A percentile compares a stretch with the other conserved stretches of the same genome.
These are phyloP conservation scores for Aspergillus coremiiformis DNA, from an alignment of 495 filamentous ascomycete species.

Conservation along the genomic window DNA sequence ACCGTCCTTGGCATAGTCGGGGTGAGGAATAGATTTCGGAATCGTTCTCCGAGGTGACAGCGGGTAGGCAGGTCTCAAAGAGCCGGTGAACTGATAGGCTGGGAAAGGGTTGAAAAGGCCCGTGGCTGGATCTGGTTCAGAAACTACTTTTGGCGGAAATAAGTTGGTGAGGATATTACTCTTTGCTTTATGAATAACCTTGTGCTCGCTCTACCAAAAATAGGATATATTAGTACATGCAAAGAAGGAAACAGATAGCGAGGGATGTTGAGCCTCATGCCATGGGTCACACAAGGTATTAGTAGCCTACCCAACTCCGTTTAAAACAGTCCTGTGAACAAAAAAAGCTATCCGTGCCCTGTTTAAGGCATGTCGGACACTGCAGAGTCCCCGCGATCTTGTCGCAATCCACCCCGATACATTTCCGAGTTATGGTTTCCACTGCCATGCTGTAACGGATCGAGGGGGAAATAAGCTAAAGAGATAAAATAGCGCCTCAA, in stretches of 20 bases:
- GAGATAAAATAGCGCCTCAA: not conserved
- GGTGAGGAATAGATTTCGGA: conserved; percentile 72
- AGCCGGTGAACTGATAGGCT: conserved; percentile 69
- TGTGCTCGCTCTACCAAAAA: conserved; percentile 82
- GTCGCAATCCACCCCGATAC: conserved; percentile 69
- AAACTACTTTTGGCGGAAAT: conserved; percentile 65
- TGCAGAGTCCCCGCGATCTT: conserved; percentile 80
- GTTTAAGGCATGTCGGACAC: conserved; percentile 89
- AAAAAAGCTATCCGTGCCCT: conserved; percentile 88
- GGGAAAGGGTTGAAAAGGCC: conserved; percentile 89
- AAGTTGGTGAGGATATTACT: conserved; percentile 68
- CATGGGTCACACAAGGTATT: conserved; percentile 21
- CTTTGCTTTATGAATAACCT: conserved; percentile 72
- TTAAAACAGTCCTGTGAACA: conserved; percentile 99
- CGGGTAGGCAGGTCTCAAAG: conserved; percentile 82
- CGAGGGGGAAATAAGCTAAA: not conserved
- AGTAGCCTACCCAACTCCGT: conserved; percentile 87
- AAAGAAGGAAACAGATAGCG: not conserved
- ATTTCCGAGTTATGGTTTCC: conserved; percentile 53
- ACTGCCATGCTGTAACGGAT: conserved; percentile 8
- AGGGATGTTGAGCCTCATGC: conserved; percentile 21
- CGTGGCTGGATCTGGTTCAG: conserved; percentile 84
- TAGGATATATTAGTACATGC: conserved; percentile 10
- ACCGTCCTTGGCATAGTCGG: conserved; percentile 79
- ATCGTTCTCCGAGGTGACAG: conserved; percentile 66